Percentiles rank a stretch among this genome's conserved stretches.
phyloP scores from a whole-genome alignment of 495 filamentous ascomycete species.

The Penicillium cosmopolitanum region DNA sequence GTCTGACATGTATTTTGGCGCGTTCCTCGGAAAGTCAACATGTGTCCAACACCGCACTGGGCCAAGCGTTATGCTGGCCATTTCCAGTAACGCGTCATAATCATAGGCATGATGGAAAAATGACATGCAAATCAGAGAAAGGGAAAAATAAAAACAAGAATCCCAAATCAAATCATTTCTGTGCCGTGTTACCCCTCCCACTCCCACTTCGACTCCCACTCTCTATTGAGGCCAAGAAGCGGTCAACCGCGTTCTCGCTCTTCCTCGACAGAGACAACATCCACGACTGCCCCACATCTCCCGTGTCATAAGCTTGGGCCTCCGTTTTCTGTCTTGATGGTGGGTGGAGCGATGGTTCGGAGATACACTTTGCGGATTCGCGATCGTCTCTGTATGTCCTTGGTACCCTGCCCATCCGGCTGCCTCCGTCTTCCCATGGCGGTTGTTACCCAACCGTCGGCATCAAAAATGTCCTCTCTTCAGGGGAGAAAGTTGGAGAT shows the following conservation, averaged over 20 bases:
- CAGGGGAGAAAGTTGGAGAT: not conserved
- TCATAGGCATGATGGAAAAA: not conserved
- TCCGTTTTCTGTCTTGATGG: slow-evolving; percentile 17
- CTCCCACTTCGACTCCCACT: not conserved
- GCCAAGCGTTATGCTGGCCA: not conserved
- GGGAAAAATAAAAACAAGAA: not conserved
- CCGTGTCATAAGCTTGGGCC: slow-evolving; percentile 27
- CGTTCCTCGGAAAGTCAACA: slow-evolving; percentile 26
- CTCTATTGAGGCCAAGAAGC: slow-evolving; percentile 13
- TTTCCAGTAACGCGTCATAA: slow-evolving; percentile 2
- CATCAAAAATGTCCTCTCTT: not conserved
- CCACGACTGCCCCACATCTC: slow-evolving; percentile 19
- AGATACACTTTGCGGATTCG: slow-evolving; percentile 24
- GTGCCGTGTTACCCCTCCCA: slow-evolving; percentile 15
- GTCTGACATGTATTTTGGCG: slow-evolving; percentile 25
- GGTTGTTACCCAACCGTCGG: slow-evolving; percentile 18
- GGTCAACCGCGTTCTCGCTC: slow-evolving; percentile 15
- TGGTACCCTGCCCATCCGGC: slow-evolving; percentile 29
- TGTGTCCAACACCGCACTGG: not conserved
- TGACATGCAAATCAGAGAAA: slow-evolving; percentile 3
- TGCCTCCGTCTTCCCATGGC: slow-evolving; percentile 23
- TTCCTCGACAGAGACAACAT: not conserved
- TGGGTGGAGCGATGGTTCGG: slow-evolving; percentile 6
- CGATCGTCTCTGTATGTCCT: slow-evolving; percentile 14
- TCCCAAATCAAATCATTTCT: not conserved